Evolutionary conservation across 352 stramenopile genomes (phyloP).

Genomic region (Phytophthora chlamydospora): DNA sequence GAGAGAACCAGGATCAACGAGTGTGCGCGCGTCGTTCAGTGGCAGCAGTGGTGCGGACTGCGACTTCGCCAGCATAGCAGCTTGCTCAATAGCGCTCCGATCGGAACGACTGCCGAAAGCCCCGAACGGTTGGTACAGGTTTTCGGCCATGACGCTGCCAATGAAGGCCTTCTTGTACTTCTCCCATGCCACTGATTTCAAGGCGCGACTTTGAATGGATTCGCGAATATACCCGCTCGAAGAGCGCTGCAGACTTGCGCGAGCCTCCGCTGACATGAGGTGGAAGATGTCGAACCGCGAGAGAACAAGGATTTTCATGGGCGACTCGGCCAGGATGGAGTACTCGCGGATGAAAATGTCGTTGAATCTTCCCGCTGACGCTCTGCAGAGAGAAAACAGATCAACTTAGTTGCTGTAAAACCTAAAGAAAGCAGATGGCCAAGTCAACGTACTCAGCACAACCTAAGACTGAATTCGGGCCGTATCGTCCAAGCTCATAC

Average conservation of each 20-base stretch:
- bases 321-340: conserved; percentile 76
- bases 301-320: conserved; percentile 81
- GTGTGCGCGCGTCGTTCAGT: conserved; percentile 24
- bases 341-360: conserved; percentile 82
- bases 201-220: conserved; percentile 68
- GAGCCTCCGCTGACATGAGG: conserved; percentile 72
- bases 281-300: conserved; percentile 88
- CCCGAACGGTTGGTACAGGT: conserved; percentile 15
- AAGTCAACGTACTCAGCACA: conserved; percentile 66
- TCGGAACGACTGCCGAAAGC: conserved; percentile 6
- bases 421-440: background rate
- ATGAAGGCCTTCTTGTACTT: conserved; percentile 76
- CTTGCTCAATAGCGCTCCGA: background rate
- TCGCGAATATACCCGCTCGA: conserved; percentile 62
- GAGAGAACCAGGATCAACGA: conserved; percentile 46
- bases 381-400: conserved; percentile 35
- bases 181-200: conserved; percentile 84
- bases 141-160: conserved; percentile 46
- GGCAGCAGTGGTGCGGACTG: conserved; percentile 42
- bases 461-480: conserved; percentile 78
- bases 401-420: conserved; percentile 1
- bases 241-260: conserved; percentile 70
- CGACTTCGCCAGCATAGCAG: conserved; percentile 27
- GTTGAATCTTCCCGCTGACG: conserved; percentile 81
- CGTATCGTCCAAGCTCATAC: conserved; percentile 74